Evolutionary conservation across 257 asterid genomes (phyloP).

Genomic region (Solanum commersonii): DNA sequence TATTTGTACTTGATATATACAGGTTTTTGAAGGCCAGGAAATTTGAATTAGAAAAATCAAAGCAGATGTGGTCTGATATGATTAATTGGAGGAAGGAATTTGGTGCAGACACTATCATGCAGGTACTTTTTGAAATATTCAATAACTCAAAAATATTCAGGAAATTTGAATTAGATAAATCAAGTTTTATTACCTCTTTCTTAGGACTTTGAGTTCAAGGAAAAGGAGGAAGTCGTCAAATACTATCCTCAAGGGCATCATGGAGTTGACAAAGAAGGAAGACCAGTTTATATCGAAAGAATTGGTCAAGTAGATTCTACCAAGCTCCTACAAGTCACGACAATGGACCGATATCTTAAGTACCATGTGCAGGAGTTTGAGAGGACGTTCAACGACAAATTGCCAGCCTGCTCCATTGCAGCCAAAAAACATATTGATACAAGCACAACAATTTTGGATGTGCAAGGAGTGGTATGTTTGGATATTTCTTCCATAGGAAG

Average conservation of each 20-base stretch:
- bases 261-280: constrained; percentile 85
- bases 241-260: constrained; percentile 98
- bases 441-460: constrained; percentile 96
- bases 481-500: not conserved
- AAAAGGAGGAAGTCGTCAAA: constrained; percentile 74
- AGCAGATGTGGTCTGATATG: constrained; percentile 98
- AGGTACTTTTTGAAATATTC: constrained; percentile 29
- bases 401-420: constrained; percentile 89
- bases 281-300: constrained; percentile 84
- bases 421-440: constrained; percentile 81
- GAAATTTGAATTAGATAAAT: not conserved
- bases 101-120: constrained; percentile 62
- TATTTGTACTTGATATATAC: not conserved
- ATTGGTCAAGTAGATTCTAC: constrained; percentile 83
- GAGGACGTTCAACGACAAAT: constrained; percentile 72
- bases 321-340: constrained; percentile 81
- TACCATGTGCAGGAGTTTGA: constrained; percentile 94
- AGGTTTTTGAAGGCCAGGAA: constrained; percentile 93
- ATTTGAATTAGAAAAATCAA: constrained; percentile 76
- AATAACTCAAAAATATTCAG: too few relatives aligned
- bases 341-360: constrained; percentile 75
- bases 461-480: constrained; percentile 86
- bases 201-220: constrained; percentile 76
- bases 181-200: not conserved
- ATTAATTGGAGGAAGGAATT: constrained; percentile 95